Conservation (phyloP, 306 rosid species). For the Biancaea sappan region DNA sequence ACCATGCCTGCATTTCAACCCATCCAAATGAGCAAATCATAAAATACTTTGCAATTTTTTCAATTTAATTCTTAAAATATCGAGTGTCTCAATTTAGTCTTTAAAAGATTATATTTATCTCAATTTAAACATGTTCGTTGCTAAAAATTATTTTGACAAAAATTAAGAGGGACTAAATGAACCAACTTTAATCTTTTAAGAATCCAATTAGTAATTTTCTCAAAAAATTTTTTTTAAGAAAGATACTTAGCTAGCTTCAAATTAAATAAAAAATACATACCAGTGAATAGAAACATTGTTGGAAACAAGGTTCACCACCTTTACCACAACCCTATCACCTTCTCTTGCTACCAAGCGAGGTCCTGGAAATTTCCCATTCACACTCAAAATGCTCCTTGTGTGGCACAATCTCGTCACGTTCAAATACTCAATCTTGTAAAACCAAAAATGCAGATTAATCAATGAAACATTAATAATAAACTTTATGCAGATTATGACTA, state of each 20-base stretch:
- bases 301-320: constrained; percentile 65
- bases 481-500: neutral
- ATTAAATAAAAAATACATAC: constrained; percentile 39
- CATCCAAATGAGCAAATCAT: neutral
- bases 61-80: too few species aligned
- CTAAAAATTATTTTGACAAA: too few species aligned
- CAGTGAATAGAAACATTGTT: constrained; percentile 79
- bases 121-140: too few species aligned
- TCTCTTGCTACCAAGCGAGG: constrained; percentile 76
- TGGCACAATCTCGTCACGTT: constrained; percentile 75
- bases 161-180: too few species aligned
- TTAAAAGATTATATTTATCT: too few species aligned
- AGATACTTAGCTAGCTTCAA: too few species aligned
- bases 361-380: constrained; percentile 76
- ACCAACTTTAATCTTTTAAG: too few species aligned
- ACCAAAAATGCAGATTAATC: neutral
- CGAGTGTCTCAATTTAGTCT: too few species aligned
- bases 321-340: constrained; percentile 69
- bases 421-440: constrained; percentile 54
- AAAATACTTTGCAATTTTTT: too few species aligned
- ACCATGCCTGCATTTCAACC: constrained; percentile 65
- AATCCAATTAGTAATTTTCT: too few species aligned
- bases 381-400: constrained; percentile 65
- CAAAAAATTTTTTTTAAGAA: too few species aligned
- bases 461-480: neutral